Conservation (phyloP, 805 yeast species). For the Kuraishia ogatae region DNA sequence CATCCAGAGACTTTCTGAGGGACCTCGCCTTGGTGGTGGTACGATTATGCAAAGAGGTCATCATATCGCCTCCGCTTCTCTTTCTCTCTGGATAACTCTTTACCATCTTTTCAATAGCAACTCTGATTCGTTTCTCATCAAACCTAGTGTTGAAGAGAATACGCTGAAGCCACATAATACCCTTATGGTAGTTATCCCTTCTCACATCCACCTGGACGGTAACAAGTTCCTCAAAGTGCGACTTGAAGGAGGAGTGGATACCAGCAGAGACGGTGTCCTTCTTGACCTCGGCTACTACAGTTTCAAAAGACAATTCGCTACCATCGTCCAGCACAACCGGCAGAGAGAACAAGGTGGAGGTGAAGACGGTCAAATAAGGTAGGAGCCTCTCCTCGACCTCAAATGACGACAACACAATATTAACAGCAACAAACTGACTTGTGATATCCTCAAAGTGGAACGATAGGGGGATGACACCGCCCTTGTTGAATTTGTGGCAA, state of each 20-base stretch:
- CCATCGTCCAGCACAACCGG: slow-evolving; percentile 65
- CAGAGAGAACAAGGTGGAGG: slow-evolving; percentile 60
- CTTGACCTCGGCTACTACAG: slow-evolving; percentile 66
- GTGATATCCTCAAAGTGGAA: slow-evolving; percentile 73
- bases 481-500: slow-evolving; percentile 7
- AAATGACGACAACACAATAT: slow-evolving; percentile 49
- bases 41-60: slow-evolving; percentile 53
- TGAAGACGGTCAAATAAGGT: slow-evolving; percentile 54
- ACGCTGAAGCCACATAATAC: slow-evolving; percentile 70
- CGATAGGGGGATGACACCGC: slow-evolving; percentile 49
- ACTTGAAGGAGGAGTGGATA: slow-evolving; percentile 48
- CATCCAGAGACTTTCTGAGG: slow-evolving; percentile 56
- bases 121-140: slow-evolving; percentile 63
- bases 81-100: slow-evolving; percentile 55
- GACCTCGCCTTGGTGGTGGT: slow-evolving; percentile 50
- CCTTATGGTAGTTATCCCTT: slow-evolving; percentile 50
- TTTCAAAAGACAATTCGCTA: slow-evolving; percentile 51
- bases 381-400: slow-evolving; percentile 42
- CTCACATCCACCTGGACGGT: slow-evolving; percentile 54
- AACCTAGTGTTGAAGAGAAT: slow-evolving; percentile 59
- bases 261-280: slow-evolving; percentile 60
- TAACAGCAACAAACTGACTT: slow-evolving; percentile 70
- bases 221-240: slow-evolving; percentile 58
- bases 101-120: slow-evolving; percentile 53
- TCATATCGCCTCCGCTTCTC: slow-evolving; percentile 55